Evolutionary conservation across 1,139 yeast species (phyloP), one percentile per base, ranked within the genome.

Genomic region (Suhomyces chickasaworum): DNA sequence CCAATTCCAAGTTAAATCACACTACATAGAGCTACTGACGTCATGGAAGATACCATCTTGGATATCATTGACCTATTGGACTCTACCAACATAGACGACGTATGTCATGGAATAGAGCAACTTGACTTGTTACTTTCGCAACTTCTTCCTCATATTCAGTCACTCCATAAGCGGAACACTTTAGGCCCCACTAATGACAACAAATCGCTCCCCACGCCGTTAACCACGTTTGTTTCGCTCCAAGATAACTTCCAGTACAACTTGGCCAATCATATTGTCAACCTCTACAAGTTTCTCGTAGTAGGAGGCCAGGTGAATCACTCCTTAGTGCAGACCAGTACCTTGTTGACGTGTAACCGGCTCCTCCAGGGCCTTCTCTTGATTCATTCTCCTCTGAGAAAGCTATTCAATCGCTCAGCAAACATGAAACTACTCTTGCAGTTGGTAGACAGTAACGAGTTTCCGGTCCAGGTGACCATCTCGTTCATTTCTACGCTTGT

Each of bases 311-410:
- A 17, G 3, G 31, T 16, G 6, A 22, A 15, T 4, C 12, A 27
- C 12, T 13, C 22, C 16, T 10, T 17, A 4, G 40, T 43, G 2
- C 37, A 33, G 8, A 32, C 45, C 8, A 41, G 36, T 16, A 42
- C 49, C 20, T 22, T 66, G 2, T 54, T 67, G 4, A 61, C 54
- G 16, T 63, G 67, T 44, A 71, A 82, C 48, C 73, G 75, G 36
- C 64, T 79, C 2, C 62, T 85, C 6, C 89, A 84, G 54, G 95
- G 93, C 0, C 61, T 81, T 8, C 67, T 86, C 20, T 65, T 86
- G 43, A 49, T 86, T 7, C 95, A 86, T 58, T 77, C 84, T 2
- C 67, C 67, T 1, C 80, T 86, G 16, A 65, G 90, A 39, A 55
- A 63, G 12, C 51, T 81, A 3, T 82, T 84, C 51, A 59, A 64